phyloP scores from a whole-genome alignment of 805 yeast genomes.

The Metschnikowia vanudenii region DNA sequence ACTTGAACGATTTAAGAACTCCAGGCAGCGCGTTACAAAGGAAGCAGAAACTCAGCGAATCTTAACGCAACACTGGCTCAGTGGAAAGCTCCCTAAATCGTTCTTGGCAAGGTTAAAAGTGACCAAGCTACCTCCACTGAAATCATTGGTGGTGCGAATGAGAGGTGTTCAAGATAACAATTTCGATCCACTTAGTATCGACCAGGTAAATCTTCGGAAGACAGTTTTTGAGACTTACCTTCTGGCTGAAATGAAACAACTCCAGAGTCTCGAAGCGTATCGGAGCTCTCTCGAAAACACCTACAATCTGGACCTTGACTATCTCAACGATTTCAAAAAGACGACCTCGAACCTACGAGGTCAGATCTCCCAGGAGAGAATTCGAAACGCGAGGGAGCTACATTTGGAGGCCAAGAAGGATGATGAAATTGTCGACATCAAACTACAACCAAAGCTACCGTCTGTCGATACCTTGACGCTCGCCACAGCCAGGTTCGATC shows the following conservation, averaged over 20 bases:
- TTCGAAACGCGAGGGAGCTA: conserved; percentile 3
- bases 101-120: conserved; percentile 18
- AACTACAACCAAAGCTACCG: background rate
- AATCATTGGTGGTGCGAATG: conserved; percentile 15
- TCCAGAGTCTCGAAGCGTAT: conserved; percentile 31
- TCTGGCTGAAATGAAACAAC: conserved; percentile 41
- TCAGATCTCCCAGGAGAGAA: conserved; percentile 12
- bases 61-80: conserved; percentile 19
- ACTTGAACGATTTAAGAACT: conserved; percentile 14
- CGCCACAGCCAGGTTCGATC: conserved; percentile 12
- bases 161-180: conserved; percentile 11
- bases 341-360: conserved; percentile 10
- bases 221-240: conserved; percentile 31
- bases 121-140: conserved; percentile 20
- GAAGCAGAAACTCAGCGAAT: conserved; percentile 18
- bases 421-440: background rate
- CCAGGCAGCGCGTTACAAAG: conserved; percentile 9
- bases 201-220: conserved; percentile 15
- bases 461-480: background rate
- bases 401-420: conserved; percentile 4
- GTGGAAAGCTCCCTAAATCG: conserved; percentile 13
- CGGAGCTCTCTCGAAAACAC: conserved; percentile 23
- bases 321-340: conserved; percentile 29
- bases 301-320: conserved; percentile 33
- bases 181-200: conserved; percentile 16